Base-by-base conservation (phyloP, 2,329 filamentous ascomycete genomes). In the Claviceps capensis region DNA sequence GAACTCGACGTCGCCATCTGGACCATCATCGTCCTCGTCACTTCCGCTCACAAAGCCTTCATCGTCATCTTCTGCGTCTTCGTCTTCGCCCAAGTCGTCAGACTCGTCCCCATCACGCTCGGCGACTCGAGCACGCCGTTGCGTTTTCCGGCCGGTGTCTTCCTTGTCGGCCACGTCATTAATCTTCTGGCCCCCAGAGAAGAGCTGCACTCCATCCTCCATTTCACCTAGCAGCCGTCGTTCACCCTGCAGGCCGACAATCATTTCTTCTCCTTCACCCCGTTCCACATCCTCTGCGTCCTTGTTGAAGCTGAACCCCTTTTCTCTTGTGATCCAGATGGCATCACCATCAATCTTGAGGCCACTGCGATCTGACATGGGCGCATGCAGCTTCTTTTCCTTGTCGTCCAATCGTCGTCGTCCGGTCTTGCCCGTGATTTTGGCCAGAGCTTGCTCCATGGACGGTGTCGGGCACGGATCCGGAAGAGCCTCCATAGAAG, bases 361-460 rank as follows among this genome's bases (percentile, higher is more conserved):
- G 61, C 93, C 93, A 58, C 90, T 94, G 37, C 95, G 89, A 68
- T 98, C 93, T 26, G 90, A 95, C 91, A 98, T 97, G 37, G 93
- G 94, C 2, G 93, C 94, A 67, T 96, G 94, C 5, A 98, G 72
- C 60, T 94, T 81, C 71, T 96, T 96, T 64, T 98, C 91, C 69
- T 97, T 98, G 64, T 98, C 93, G 36, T 94, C 93, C 14, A 98
- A 71, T 52, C 90, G 78, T 62, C 84, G 82, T 57, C 89, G 76
- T 42, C 83, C 84, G 37, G 83, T 83, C 67, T 95, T 95, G 3
- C 91, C 91, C 0, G 83, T 83, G 2, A 82, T 80, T 64, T 95
- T 95, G 41, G 88, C 87, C 42, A 90, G 72, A 6, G 87, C 88
- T 67, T 93, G 87, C 61, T 95, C 86, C 75, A 94, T 89, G 51